These are phyloP conservation scores for Stachybotrys chartarum DNA, from an alignment of 2,329 filamentous ascomycete genomes.

Conservation along the genomic window DNA sequence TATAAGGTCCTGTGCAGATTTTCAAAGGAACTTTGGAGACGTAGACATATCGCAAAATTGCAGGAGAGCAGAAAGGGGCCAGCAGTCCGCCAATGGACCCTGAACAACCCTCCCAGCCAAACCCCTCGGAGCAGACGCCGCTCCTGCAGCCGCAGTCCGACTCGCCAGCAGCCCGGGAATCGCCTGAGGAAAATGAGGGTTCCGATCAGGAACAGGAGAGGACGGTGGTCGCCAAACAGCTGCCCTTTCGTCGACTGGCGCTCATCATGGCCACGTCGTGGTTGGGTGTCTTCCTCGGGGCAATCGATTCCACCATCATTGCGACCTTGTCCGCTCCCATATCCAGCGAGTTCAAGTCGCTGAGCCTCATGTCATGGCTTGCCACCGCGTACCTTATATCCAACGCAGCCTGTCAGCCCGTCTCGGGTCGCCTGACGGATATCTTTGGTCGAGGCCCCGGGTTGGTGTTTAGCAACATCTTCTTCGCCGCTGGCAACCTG, in stretches of 20 bases:
- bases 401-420: slow-evolving; percentile 78
- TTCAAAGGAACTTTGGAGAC: neutral
- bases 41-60: neutral
- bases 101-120: neutral
- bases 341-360: slow-evolving; percentile 72
- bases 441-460: slow-evolving; percentile 78
- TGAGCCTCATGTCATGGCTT: slow-evolving; percentile 80
- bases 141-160: slow-evolving; percentile 13
- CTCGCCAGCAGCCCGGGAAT: slow-evolving; percentile 1
- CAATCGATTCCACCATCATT: slow-evolving; percentile 72
- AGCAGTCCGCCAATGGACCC: neutral
- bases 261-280: slow-evolving; percentile 50
- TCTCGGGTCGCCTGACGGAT: slow-evolving; percentile 80
- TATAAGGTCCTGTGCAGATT: too few species aligned
- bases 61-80: neutral
- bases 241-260: slow-evolving; percentile 39
- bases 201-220: slow-evolving; percentile 32
- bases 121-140: slow-evolving; percentile 16
- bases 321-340: slow-evolving; percentile 81
- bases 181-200: slow-evolving; percentile 4
- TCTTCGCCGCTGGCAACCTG: slow-evolving; percentile 74
- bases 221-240: slow-evolving; percentile 39
- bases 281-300: slow-evolving; percentile 56
- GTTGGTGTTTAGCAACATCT: slow-evolving; percentile 69
- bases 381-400: slow-evolving; percentile 83